Base-by-base conservation (phyloP, 2,329 filamentous ascomycete genomes). In the Biscogniauxia mediterranea region DNA sequence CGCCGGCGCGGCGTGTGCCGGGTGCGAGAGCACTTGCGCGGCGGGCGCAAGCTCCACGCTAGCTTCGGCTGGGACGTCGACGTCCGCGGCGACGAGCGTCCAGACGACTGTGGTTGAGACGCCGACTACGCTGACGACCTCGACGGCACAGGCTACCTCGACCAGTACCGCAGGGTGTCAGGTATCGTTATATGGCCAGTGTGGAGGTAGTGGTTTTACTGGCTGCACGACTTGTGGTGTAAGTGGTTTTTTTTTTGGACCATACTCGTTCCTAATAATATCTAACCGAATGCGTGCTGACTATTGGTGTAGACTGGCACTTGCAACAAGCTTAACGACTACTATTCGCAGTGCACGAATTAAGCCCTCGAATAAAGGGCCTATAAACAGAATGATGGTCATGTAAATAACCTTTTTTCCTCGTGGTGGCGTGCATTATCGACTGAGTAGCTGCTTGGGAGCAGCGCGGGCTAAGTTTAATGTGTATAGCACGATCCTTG, bases 1-100 rank as follows among this genome's bases (percentile, higher is more conserved):
- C 23, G 70, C 71, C 1, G 71, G 71, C 8, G 62, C 60, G 11
- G 53, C 63, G 0, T 73, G 71, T 56, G 57, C 38, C 5, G 70
- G 63, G 8, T 73, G 71, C 55, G 71, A 67, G 55, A 65, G 64
- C 26, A 73, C 69, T 2, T 72, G 71, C 57, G 56, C 52, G 3
- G 64, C 64, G 5, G 69, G 64, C 28, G 60, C 55, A 8, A 59
- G 61, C 4, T 60, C 65, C 7, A 61, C 69, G 1, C 63, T 66
- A 5, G 67, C 65, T 20, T 25, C 23, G 26, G 20, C 20, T 50
- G 55, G 59, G 23, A 63, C 61, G n/a, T n/a, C n/a, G 15, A 23
- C n/a, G 23, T 54, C 25, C 1, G 52, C 26, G 54, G 62, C 23
- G 23, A 32, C 28, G 28, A 32, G 28, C 7, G 38, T n/a, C 11